A percentile compares a stretch with the other conserved stretches of the same genome.
These are phyloP conservation scores for Phaeosphaeria sp. DNA, from an alignment of 2,329 filamentous ascomycete genomes.

Conservation along the genomic window DNA sequence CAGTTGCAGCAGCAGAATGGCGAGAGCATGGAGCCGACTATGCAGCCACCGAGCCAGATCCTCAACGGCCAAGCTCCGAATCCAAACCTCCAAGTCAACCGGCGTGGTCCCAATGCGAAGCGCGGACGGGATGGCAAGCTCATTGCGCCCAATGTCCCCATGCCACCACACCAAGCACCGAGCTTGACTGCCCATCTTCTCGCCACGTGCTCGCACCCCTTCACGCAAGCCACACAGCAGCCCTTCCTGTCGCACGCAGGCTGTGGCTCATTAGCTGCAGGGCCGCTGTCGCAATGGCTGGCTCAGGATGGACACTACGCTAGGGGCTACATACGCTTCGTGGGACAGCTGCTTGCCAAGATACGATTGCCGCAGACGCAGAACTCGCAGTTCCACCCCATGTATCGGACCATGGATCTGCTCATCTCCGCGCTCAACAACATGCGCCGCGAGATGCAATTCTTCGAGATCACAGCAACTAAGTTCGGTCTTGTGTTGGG, in stretches of 20 bases:
- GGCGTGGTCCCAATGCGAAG: constrained; percentile 52
- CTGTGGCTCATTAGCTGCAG: constrained; percentile 64
- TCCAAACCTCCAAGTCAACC: constrained; percentile 55
- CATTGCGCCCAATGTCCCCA: constrained; percentile 40
- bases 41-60: constrained; percentile 43
- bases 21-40: constrained; percentile 17
- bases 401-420: constrained; percentile 67
- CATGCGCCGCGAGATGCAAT: constrained; percentile 70
- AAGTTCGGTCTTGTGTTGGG: constrained; percentile 65
- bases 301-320: constrained; percentile 76
- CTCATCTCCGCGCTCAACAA: constrained; percentile 70
- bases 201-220: constrained; percentile 54
- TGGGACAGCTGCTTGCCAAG: constrained; percentile 69
- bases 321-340: constrained; percentile 72
- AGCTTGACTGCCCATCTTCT: constrained; percentile 67
- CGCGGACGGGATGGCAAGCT: constrained; percentile 46
- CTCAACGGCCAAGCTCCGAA: constrained; percentile 57
- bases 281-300: constrained; percentile 69
- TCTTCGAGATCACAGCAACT: constrained; percentile 70
- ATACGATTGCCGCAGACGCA: constrained; percentile 61
- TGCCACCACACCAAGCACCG: constrained; percentile 39
- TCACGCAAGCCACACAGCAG: constrained; percentile 67
- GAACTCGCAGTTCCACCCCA: constrained; percentile 54
- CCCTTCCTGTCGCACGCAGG: constrained; percentile 72
- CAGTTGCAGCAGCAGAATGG: constrained; percentile 25